These are phyloP conservation scores for Selaginella tamariscina DNA, from an alignment of 75 land plant species.

Conservation along the genomic window DNA sequence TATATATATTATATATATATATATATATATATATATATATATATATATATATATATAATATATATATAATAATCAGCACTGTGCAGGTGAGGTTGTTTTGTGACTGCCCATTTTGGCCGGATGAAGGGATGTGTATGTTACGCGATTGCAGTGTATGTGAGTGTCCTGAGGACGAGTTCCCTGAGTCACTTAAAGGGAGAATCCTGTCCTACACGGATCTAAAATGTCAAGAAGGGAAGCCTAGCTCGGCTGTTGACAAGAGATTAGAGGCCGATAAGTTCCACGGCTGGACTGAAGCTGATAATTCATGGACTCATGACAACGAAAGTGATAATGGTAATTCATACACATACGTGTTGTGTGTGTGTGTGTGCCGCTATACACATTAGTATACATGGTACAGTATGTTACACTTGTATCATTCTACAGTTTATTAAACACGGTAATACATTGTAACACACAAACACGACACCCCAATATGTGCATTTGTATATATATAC, in stretches of 20 bases:
- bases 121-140: slow-evolving; percentile 89
- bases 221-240: slow-evolving; percentile 85
- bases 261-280: slow-evolving; percentile 47
- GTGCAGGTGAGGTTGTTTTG: slow-evolving; percentile 70
- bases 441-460: too few relatives aligned
- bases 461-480: too few relatives aligned
- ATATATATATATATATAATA: too few relatives aligned
- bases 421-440: too few relatives aligned
- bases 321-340: slow-evolving; percentile 59
- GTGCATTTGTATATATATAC: too few relatives aligned
- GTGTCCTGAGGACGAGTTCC: slow-evolving; percentile 86
- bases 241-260: slow-evolving; percentile 70
- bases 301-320: slow-evolving; percentile 94
- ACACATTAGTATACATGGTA: too few relatives aligned
- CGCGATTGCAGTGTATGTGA: slow-evolving; percentile 97
- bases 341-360: too few relatives aligned
- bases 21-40: too few relatives aligned
- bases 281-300: slow-evolving; percentile 62
- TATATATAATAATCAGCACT: too few relatives aligned
- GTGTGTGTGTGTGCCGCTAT: too few relatives aligned
- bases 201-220: slow-evolving; percentile 34
- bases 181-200: slow-evolving; percentile 43
- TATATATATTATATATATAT: too few relatives aligned
- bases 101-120: slow-evolving; percentile 97
- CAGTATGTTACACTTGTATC: too few relatives aligned